Evolutionary conservation across 169 alveolate species (phyloP).

Genomic region (Theileria orientalis): DNA sequence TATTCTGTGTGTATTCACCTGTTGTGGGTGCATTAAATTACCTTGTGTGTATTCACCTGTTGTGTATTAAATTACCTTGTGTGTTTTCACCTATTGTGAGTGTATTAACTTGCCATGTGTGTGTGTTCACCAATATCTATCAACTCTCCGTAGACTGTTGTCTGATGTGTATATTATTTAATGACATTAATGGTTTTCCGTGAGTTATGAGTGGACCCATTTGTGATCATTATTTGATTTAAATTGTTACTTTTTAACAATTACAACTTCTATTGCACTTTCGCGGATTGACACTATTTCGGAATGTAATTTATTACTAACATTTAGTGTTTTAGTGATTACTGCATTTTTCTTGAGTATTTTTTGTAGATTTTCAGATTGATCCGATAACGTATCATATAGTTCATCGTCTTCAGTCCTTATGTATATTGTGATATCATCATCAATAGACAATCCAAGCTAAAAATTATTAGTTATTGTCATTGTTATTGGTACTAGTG

Average conservation of each 20-base stretch:
- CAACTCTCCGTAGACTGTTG: too few species aligned
- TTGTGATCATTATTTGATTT: too few species aligned
- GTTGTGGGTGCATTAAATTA: too few species aligned
- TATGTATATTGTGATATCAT: slow-evolving; percentile 45
- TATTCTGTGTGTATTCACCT: background rate
- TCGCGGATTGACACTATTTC: slow-evolving; percentile 26
- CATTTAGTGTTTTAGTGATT: slow-evolving; percentile 1
- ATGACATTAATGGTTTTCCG: too few species aligned
- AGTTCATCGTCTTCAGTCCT: slow-evolving; percentile 12
- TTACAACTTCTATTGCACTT: slow-evolving; percentile 19
- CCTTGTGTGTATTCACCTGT: too few species aligned
- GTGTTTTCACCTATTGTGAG: too few species aligned
- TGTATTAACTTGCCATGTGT: too few species aligned
- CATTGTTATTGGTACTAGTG: background rate
- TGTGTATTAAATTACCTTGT: too few species aligned
- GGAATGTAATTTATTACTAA: slow-evolving; percentile 10
- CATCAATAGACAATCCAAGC: slow-evolving; percentile 50
- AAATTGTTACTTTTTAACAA: slow-evolving; percentile 16
- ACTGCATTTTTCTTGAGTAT: slow-evolving; percentile 27
- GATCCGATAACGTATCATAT: slow-evolving; percentile 12
- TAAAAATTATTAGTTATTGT: slow-evolving; percentile 7
- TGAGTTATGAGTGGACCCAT: too few species aligned
- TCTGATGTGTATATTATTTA: too few species aligned
- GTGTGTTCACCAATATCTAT: too few species aligned
- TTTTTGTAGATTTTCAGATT: slow-evolving; percentile 32